phyloP scores from a whole-genome alignment of 179 eudicot genomes.

The Drosera spatulata region DNA sequence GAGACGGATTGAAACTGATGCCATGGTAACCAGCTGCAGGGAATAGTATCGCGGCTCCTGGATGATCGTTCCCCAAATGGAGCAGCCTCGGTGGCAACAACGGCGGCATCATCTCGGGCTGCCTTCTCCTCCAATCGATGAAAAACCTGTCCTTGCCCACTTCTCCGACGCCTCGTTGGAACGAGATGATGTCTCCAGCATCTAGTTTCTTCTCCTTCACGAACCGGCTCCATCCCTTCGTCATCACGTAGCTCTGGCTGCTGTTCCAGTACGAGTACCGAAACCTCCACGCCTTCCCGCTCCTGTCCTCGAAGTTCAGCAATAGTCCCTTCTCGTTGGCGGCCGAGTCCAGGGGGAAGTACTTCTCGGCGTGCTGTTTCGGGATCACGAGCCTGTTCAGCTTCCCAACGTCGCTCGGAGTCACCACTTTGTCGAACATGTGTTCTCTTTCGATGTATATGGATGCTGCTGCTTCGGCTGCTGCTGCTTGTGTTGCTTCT shows the following conservation, averaged over 20 bases:
- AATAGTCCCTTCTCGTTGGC: constrained; percentile 59
- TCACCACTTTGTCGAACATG: constrained; percentile 83
- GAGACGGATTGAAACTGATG: no score
- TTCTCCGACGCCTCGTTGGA: constrained; percentile 50
- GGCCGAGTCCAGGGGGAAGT: constrained; percentile 67
- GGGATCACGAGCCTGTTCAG: constrained; percentile 50
- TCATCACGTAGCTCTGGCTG: constrained; percentile 94
- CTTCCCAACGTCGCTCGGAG: constrained; percentile 92
- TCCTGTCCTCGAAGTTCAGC: constrained; percentile 64
- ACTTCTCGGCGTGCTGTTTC: constrained; percentile 45
- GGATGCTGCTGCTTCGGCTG: not conserved
- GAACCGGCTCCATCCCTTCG: constrained; percentile 91
- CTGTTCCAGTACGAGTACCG: constrained; percentile 75
- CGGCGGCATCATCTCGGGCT: constrained; percentile 9
- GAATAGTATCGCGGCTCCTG: no score
- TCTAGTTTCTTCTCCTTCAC: constrained; percentile 87
- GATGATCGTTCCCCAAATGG: no score
- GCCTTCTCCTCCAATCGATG: constrained; percentile 85
- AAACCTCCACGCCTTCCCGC: constrained; percentile 36
- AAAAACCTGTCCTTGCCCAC: constrained; percentile 37
- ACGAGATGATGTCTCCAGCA: constrained; percentile 77
- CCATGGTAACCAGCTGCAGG: no score
- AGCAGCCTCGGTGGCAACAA: no score
- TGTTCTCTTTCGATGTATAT: constrained; percentile 14
- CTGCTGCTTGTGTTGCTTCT: not conserved